phyloP scores from a whole-genome alignment of 2,329 filamentous ascomycete species.

The Pyrenophora graminea region DNA sequence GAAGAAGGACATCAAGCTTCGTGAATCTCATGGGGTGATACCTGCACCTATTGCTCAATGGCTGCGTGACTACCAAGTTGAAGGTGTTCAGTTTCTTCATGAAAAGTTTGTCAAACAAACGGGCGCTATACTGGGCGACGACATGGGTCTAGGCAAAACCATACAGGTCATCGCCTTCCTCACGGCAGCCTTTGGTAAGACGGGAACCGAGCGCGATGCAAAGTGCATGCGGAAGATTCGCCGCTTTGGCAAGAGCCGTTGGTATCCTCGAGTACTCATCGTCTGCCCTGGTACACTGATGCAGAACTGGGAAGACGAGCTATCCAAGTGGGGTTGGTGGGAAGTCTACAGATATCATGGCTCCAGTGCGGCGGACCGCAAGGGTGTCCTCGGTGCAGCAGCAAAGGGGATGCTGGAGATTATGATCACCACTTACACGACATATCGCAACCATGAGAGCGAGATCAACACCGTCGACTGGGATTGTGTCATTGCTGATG shows the following conservation, averaged over 20 bases:
- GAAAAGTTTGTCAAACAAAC: slow-evolving; percentile 87
- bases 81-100: slow-evolving; percentile 84
- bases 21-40: slow-evolving; percentile 77
- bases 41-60: slow-evolving; percentile 90
- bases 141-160: slow-evolving; percentile 97
- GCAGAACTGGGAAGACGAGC: slow-evolving; percentile 86
- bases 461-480: slow-evolving; percentile 83
- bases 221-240: slow-evolving; percentile 89
- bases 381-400: slow-evolving; percentile 72
- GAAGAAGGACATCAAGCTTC: slow-evolving; percentile 76
- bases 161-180: slow-evolving; percentile 94
- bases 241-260: slow-evolving; percentile 59
- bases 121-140: slow-evolving; percentile 88
- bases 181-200: slow-evolving; percentile 91
- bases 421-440: slow-evolving; percentile 91
- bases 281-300: slow-evolving; percentile 89
- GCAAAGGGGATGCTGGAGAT: slow-evolving; percentile 79
- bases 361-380: slow-evolving; percentile 58
- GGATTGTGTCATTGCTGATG: slow-evolving; percentile 94
- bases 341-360: slow-evolving; percentile 83
- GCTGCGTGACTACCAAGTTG: slow-evolving; percentile 86
- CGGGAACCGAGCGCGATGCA: slow-evolving; percentile 79
- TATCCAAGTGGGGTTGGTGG: slow-evolving; percentile 96
- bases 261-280: slow-evolving; percentile 85
- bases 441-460: slow-evolving; percentile 76